These are phyloP conservation scores for Chara braunii DNA, from an alignment of 139 green algal species.

Conservation along the genomic window DNA sequence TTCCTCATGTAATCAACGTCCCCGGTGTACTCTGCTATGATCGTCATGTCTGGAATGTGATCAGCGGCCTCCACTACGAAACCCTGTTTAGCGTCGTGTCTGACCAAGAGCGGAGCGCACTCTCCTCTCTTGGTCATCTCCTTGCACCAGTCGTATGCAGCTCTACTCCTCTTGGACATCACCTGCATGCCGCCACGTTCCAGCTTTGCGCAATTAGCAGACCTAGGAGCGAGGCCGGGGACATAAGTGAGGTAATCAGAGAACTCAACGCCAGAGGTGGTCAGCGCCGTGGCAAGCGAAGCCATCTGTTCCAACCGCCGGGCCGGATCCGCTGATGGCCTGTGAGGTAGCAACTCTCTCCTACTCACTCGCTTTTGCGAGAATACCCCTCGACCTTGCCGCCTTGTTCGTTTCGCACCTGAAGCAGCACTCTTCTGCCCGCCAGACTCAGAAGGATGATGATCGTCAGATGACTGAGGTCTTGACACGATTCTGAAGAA, in stretches of 20 bases:
- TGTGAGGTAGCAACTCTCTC: conserved; percentile 19
- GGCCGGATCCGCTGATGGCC: conserved; percentile 5
- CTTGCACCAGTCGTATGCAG: too few relatives aligned
- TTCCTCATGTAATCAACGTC: conserved; percentile 15
- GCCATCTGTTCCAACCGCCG: conserved; percentile 12
- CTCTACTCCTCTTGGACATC: too few relatives aligned
- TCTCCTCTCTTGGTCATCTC: too few relatives aligned
- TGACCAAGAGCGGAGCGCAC: too few relatives aligned
- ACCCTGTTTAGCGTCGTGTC: too few relatives aligned
- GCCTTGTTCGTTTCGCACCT: too few relatives aligned
- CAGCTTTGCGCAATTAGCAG: background rate
- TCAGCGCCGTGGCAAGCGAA: conserved; percentile 22
- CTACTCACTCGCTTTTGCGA: too few relatives aligned
- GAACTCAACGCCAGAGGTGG: conserved; percentile 8
- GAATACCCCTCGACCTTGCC: too few relatives aligned
- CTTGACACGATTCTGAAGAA: conserved; percentile 29
- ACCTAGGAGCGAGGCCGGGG: background rate
- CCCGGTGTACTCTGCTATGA: conserved; percentile 30
- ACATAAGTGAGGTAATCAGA: conserved; percentile 15
- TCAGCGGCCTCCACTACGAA: conserved; percentile 35
- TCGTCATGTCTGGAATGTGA: conserved; percentile 27
- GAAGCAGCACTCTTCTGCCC: too few relatives aligned
- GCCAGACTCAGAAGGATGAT: too few relatives aligned
- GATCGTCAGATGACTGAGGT: too few relatives aligned
- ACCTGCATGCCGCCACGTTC: conserved; percentile 25